phyloP scores from a whole-genome alignment of 2,329 filamentous ascomycete species.

The Aspergillus brasiliensis region DNA sequence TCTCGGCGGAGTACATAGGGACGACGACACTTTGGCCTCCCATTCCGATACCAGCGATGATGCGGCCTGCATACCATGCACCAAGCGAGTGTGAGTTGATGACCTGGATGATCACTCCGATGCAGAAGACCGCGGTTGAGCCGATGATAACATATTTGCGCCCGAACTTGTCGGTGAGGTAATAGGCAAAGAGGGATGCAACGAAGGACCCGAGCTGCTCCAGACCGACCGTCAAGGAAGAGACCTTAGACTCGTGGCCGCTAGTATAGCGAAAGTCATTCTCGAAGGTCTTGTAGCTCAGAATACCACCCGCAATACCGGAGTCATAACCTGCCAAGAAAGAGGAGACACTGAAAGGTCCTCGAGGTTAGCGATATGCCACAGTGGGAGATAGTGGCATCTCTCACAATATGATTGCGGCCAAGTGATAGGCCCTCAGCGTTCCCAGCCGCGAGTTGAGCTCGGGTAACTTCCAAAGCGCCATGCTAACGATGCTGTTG shows the following conservation, averaged over 20 bases:
- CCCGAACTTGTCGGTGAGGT: conserved; percentile 49
- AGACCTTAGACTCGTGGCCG: conserved; percentile 42
- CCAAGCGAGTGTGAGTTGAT: conserved; percentile 50
- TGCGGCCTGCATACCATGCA: conserved; percentile 50
- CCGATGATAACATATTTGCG: conserved; percentile 49
- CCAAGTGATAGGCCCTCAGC: not conserved
- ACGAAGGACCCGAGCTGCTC: conserved; percentile 56
- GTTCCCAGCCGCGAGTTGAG: not conserved
- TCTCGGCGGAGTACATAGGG: conserved; percentile 46
- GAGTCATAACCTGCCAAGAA: conserved; percentile 39
- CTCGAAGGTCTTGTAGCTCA: conserved; percentile 47
- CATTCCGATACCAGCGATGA: conserved; percentile 51
- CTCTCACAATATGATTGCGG: not conserved
- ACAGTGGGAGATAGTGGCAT: too few relatives aligned
- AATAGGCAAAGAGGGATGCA: conserved; percentile 52
- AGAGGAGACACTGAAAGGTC: conserved; percentile 2
- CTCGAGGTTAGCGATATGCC: not conserved
- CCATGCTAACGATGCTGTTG: not conserved
- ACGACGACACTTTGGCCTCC: conserved; percentile 48
- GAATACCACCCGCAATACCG: conserved; percentile 45
- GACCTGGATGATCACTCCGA: conserved; percentile 49
- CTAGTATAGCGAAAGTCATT: conserved; percentile 45
- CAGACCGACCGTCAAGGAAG: conserved; percentile 51
- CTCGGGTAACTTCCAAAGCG: not conserved
- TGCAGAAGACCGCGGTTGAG: conserved; percentile 43